Percentiles rank a stretch among this genome's conserved stretches.
phyloP scores from a whole-genome alignment of 2,329 filamentous ascomycete genomes.

The Fusarium hainanense region DNA sequence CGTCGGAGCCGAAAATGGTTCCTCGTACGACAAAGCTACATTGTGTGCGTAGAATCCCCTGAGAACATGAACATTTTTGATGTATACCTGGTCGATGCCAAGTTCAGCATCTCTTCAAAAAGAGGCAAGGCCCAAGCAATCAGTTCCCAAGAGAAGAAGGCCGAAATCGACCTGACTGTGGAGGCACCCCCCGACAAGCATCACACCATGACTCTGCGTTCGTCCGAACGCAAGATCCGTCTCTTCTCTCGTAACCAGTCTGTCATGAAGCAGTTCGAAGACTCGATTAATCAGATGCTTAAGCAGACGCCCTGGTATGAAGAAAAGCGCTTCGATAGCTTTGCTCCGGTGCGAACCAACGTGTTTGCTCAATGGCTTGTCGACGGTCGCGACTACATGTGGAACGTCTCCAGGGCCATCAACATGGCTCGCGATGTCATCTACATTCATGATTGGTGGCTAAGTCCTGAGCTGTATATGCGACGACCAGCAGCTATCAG shows the following conservation, averaged over 20 bases:
- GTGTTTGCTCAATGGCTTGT: constrained; percentile 97
- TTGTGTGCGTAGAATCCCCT: constrained; percentile 97
- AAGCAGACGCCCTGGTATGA: constrained; percentile 84
- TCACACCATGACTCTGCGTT: constrained; percentile 88
- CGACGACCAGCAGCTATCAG: constrained; percentile 93
- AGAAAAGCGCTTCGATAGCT: constrained; percentile 89
- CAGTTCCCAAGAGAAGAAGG: constrained; percentile 68
- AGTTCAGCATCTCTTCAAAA: constrained; percentile 85
- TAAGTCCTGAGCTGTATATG: constrained; percentile 96
- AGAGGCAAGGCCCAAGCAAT: constrained; percentile 66
- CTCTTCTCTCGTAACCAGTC: constrained; percentile 91
- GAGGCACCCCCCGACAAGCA: constrained; percentile 66
- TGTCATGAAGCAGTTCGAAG: constrained; percentile 90
- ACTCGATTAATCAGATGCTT: constrained; percentile 89
- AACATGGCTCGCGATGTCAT: constrained; percentile 98
- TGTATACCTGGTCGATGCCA: constrained; percentile 93
- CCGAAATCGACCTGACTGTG: constrained; percentile 56
- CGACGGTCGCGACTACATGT: constrained; percentile 98
- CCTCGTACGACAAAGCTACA: constrained; percentile 95
- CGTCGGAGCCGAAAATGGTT: constrained; percentile 97
- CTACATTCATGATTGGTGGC: constrained; percentile 99
- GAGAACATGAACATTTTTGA: constrained; percentile 99
- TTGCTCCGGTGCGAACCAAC: constrained; percentile 85
- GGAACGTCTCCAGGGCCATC: constrained; percentile 96
- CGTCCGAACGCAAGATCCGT: constrained; percentile 91